Base-by-base conservation (phyloP, 2,329 filamentous ascomycete species). In the Sclerotinia nivalis region DNA sequence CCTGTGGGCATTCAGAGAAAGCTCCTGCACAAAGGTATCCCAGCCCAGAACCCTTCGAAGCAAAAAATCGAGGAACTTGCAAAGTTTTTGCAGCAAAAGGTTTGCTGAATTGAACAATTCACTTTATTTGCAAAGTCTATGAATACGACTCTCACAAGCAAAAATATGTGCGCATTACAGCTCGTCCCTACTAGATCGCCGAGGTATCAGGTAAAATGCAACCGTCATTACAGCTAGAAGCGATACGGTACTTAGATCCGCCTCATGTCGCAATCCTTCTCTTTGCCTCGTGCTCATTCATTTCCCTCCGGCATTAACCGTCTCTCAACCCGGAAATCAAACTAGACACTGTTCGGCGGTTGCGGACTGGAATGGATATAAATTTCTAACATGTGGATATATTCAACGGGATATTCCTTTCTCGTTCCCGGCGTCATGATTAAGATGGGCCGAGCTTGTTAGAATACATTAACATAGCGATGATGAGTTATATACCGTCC, bases 151-250 rank as follows among this genome's bases (percentile, higher is more conserved):
- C 31, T 25, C 31, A 64, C 45, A 37, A 52, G 61, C 61, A 10
- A 52, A 64, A 7, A 28, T n/a, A 3, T 40, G 5, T 40, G 15
- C 15, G 2, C 31, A 22, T 15, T 6, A 18, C 2, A 37, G 13
- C 31, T 22, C 31, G 22, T 10, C 20, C 54, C 59, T 25, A 61
- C 25, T 10, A 15, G 10, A 3, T 50, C 28, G 45, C 60, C 60
- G 60, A 50, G 28, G 31, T 64, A 45, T 13, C 28, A 45, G 45
- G 60, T 20, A 50, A 50, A 64, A 64, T 64, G 61, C 22, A 52
- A 34, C 47, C 31, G 31, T 22, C 9, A 28, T 64, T 12, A 40
- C 28, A 25, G 45, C 31, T 37, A 25, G 13, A 37, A 25, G 47
- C 22, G 45, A 64, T 64, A 20, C 13, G 12, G 40, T 43, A 43